These are phyloP conservation scores for Trichophyton rubrum DNA, from an alignment of 2,329 filamentous ascomycete genomes.

Conservation along the genomic window DNA sequence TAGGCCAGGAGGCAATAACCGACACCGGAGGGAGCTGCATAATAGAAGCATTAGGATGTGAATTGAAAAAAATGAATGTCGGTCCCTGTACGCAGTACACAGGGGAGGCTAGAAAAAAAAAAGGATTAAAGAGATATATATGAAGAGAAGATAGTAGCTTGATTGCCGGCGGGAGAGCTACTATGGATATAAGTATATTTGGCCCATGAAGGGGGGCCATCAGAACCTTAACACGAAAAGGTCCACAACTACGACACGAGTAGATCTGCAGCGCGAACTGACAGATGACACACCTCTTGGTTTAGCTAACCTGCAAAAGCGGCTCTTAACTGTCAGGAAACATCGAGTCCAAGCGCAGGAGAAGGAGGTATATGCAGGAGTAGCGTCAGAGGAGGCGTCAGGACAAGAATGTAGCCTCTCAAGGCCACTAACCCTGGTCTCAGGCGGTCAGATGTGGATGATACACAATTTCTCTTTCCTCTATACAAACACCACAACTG, in stretches of 20 bases:
- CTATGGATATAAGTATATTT: not conserved
- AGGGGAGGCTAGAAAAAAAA: too few relatives aligned
- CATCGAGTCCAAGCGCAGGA: not conserved
- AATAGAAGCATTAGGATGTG: not conserved
- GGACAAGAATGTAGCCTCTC: not conserved
- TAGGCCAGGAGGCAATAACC: conserved; percentile 17
- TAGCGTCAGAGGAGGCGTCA: not conserved
- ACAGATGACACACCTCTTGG: not conserved
- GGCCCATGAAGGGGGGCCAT: not conserved
- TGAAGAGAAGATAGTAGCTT: not conserved
- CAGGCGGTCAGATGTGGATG: not conserved
- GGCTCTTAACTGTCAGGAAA: not conserved
- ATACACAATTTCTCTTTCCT: not conserved
- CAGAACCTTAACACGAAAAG: not conserved
- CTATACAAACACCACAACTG: not conserved
- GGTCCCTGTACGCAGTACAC: too few relatives aligned
- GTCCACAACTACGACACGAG: not conserved
- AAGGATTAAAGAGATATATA: not conserved
- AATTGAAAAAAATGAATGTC: not conserved
- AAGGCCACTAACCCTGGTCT: not conserved
- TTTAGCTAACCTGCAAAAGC: not conserved
- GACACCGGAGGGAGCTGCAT: conserved; percentile 13
- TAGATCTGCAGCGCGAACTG: not conserved
- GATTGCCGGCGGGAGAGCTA: not conserved
- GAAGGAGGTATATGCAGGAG: not conserved